Percentiles rank a stretch among this genome's conserved stretches.
Conservation (phyloP, 202 grass and related monocot genomes). For the Bolboschoenoplectus hybrid region DNA sequence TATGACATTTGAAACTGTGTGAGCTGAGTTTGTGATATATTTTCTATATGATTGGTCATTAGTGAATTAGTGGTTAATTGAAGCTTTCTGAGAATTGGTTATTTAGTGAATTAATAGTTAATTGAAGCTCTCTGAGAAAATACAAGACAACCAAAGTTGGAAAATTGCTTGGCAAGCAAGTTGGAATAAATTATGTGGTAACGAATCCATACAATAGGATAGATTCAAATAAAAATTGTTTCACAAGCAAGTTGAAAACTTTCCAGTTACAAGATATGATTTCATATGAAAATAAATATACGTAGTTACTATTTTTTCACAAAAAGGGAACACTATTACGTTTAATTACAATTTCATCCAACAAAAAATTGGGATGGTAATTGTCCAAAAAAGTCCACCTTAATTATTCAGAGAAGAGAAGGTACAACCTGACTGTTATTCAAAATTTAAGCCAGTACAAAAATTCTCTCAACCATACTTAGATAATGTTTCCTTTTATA, state of each 20-base stretch:
- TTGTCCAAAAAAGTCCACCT: not conserved
- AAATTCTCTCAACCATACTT: not conserved
- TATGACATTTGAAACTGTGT: not conserved
- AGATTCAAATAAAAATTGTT: too few relatives aligned
- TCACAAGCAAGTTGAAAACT: too few relatives aligned
- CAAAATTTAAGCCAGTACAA: not conserved
- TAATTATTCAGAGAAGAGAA: not conserved
- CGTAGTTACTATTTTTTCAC: too few relatives aligned
- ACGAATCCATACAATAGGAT: too few relatives aligned
- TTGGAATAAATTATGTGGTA: too few relatives aligned
- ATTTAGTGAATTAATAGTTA: not conserved
- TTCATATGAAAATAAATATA: too few relatives aligned
- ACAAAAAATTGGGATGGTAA: not conserved
- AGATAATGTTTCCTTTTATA: not conserved
- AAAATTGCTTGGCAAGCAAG: too few relatives aligned
- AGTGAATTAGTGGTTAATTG: not conserved
- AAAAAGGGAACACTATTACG: not conserved
- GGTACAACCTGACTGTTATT: not conserved
- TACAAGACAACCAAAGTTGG: not conserved
- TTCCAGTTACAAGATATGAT: too few relatives aligned
- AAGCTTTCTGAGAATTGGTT: not conserved
- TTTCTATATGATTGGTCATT: not conserved
- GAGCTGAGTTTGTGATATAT: not conserved
- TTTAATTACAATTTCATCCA: not conserved
- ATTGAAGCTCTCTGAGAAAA: not conserved